Conservation (phyloP, 305 asterid species). For the Fraxinus xanthoxyloides region DNA sequence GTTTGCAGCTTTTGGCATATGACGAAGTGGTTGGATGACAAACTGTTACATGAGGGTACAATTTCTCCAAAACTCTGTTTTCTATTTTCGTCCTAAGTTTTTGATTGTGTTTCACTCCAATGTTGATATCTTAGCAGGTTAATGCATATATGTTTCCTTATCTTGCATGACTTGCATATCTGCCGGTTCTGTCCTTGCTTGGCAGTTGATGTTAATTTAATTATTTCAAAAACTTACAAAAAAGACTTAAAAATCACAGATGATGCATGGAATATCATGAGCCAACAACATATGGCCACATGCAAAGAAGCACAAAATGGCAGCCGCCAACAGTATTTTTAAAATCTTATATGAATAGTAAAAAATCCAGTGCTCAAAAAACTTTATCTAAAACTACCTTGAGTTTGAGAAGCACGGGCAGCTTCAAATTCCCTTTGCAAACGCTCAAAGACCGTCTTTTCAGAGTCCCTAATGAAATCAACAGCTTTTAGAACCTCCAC, state of each 20-base stretch:
- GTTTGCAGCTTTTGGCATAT: not conserved
- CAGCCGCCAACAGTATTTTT: not conserved
- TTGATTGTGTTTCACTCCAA: not conserved
- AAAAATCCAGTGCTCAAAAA: not conserved
- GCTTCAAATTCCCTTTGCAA: conserved; percentile 86
- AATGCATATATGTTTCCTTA: not conserved
- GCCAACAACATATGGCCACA: not conserved
- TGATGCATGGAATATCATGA: not conserved
- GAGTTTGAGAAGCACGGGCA: conserved; percentile 82
- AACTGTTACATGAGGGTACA: not conserved
- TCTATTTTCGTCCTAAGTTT: not conserved
- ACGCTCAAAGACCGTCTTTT: conserved; percentile 82
- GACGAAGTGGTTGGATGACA: not conserved
- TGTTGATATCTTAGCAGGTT: not conserved
- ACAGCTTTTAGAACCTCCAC: conserved; percentile 26
- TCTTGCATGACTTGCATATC: not conserved
- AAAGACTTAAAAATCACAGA: not conserved
- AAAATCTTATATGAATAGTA: not conserved
- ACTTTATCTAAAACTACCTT: conserved; percentile 49
- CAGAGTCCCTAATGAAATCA: conserved; percentile 72
- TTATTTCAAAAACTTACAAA: not conserved
- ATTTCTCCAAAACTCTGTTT: not conserved
- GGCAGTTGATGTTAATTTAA: not conserved
- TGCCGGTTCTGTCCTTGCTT: not conserved
- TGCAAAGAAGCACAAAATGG: not conserved